Percentiles rank a stretch among this genome's conserved stretches.
Evolutionary conservation across 2,329 filamentous ascomycete species (phyloP).

Genomic region (Lecanosticta acicola): DNA sequence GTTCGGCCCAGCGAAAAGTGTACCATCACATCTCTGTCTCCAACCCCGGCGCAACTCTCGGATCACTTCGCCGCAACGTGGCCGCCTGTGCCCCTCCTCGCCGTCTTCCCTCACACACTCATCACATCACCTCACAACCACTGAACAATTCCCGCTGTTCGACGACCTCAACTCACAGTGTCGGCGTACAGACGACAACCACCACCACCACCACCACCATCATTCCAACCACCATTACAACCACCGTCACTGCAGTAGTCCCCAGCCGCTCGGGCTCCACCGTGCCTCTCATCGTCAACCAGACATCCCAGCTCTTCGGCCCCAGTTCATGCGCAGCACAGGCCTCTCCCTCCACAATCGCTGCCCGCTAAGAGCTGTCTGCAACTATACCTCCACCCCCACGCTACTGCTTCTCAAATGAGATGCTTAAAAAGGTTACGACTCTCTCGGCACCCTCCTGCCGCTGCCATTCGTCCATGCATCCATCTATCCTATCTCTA

Average conservation of each 20-base stretch:
- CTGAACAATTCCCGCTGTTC: neutral
- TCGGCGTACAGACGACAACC: neutral
- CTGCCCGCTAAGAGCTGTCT: neutral
- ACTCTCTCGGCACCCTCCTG: slow-evolving; percentile 7
- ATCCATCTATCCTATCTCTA: neutral
- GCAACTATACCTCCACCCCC: slow-evolving; percentile 1
- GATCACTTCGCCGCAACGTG: neutral
- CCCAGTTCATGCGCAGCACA: slow-evolving; percentile 1
- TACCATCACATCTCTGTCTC: neutral
- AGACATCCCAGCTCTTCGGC: neutral
- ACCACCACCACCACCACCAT: neutral
- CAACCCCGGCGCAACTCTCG: neutral
- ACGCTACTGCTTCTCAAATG: slow-evolving; percentile 8
- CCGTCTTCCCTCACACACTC: no score
- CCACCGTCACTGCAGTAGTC: neutral
- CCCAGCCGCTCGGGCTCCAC: slow-evolving; percentile 3
- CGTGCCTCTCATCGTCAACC: neutral
- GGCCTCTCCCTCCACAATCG: neutral
- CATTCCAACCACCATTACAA: neutral
- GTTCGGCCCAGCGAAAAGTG: slow-evolving; percentile 1
- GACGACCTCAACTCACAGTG: neutral
- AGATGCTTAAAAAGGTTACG: slow-evolving; percentile 4
- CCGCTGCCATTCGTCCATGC: neutral
- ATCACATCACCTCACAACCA: neutral
- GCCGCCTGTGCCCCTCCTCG: neutral